A percentile compares a stretch with the other conserved stretches of the same genome.
Evolutionary conservation across 352 stramenopile species (phyloP).

Genomic region (Phytophthora sojae): DNA sequence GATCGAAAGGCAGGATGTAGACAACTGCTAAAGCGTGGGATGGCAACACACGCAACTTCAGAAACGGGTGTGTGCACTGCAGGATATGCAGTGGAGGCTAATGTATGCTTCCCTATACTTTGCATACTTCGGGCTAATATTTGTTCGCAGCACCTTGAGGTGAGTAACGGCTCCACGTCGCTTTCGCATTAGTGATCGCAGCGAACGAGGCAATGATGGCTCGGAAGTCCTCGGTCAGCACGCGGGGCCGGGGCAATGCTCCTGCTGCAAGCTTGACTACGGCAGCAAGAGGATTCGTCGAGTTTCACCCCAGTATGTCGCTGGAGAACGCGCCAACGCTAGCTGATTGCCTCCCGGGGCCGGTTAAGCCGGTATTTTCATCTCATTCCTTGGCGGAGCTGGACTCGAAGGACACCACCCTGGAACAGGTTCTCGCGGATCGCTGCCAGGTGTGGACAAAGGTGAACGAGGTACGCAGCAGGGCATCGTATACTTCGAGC

Average conservation of each 20-base stretch:
- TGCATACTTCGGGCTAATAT: too few relatives aligned
- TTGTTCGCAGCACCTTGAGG: neutral
- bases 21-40: neutral
- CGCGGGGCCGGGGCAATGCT: conserved; percentile 9
- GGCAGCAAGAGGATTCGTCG: conserved; percentile 42
- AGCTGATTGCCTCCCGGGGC: conserved; percentile 33
- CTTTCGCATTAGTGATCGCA: neutral
- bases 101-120: too few relatives aligned
- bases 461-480: conserved; percentile 40
- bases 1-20: neutral
- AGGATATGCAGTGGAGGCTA: too few relatives aligned
- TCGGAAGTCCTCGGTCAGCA: conserved; percentile 8
- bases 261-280: conserved; percentile 8
- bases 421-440: conserved; percentile 33
- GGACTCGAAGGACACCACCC: conserved; percentile 18
- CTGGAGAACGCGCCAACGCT: conserved; percentile 49
- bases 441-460: conserved; percentile 42
- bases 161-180: conserved; percentile 1
- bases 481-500: neutral
- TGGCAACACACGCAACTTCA: conserved; percentile 1
- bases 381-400: neutral
- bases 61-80: neutral
- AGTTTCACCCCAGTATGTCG: conserved; percentile 80
- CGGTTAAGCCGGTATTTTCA: conserved; percentile 3
- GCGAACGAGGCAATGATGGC: conserved; percentile 4